phyloP scores from a whole-genome alignment of 352 stramenopile species.

The Phytophthora aleatoria region DNA sequence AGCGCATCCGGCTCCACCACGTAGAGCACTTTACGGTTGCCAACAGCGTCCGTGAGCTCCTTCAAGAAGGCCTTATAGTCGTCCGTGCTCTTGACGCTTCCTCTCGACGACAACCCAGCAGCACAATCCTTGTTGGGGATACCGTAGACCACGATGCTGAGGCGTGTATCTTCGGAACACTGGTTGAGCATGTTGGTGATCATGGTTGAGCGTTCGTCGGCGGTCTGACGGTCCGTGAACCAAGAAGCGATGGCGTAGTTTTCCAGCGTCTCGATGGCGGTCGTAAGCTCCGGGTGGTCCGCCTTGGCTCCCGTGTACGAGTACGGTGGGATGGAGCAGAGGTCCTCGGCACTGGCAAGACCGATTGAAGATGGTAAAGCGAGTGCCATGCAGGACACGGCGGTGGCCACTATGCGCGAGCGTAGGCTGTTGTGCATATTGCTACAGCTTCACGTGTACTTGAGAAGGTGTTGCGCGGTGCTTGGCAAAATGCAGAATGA shows the following conservation, averaged over 20 bases:
- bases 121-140: constrained; percentile 80
- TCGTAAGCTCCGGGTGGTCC: constrained; percentile 37
- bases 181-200: constrained; percentile 24
- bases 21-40: constrained; percentile 68
- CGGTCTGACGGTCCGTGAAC: constrained; percentile 49
- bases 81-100: constrained; percentile 40
- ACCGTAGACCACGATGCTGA: constrained; percentile 70
- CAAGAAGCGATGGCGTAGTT: constrained; percentile 51
- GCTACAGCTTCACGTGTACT: constrained; percentile 10
- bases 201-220: constrained; percentile 25
- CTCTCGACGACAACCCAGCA: constrained; percentile 45
- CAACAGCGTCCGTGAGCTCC: constrained; percentile 43
- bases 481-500: constrained; percentile 30
- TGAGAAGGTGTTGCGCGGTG: constrained; percentile 8
- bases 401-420: constrained; percentile 13
- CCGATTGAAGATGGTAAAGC: constrained; percentile 15
- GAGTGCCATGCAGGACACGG: constrained; percentile 27
- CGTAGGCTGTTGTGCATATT: constrained; percentile 15
- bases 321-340: constrained; percentile 46
- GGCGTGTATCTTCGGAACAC: constrained; percentile 38
- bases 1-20: constrained; percentile 73
- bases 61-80: constrained; percentile 58
- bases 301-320: constrained; percentile 44
- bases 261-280: constrained; percentile 41
- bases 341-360: constrained; percentile 16